phyloP scores from a whole-genome alignment of 345 rosid species.

The Adansonia digitata region DNA sequence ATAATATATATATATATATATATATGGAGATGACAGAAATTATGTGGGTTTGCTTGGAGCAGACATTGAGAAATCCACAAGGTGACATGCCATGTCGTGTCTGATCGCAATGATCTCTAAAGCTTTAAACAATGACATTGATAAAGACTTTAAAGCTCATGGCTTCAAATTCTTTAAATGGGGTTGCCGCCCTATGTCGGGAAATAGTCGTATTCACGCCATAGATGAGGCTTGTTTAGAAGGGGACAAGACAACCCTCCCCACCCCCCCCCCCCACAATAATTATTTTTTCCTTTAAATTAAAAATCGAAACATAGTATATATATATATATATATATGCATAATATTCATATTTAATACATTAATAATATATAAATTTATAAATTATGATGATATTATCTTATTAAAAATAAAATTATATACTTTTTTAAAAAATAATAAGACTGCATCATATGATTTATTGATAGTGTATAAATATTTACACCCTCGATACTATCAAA shows the following conservation, averaged over 20 bases:
- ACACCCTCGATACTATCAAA: too few relatives aligned
- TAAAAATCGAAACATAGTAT: not conserved
- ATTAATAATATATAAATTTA: too few relatives aligned
- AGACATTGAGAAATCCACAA: not conserved
- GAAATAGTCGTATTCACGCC: conserved; percentile 15
- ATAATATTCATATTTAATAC: too few relatives aligned
- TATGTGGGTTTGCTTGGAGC: not conserved
- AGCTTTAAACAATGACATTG: not conserved
- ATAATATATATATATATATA: not conserved
- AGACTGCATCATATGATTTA: too few relatives aligned
- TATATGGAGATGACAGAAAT: too few relatives aligned
- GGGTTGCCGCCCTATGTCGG: conserved; percentile 31
- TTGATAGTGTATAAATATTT: too few relatives aligned
- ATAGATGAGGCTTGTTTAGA: conserved; percentile 22
- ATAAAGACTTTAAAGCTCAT: not conserved
- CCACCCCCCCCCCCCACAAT: conserved; percentile 4
- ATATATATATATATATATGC: not conserved
- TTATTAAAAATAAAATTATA: too few relatives aligned
- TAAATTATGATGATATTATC: too few relatives aligned
- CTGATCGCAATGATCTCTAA: too few relatives aligned
- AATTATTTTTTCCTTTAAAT: not conserved
- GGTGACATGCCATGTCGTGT: not conserved
- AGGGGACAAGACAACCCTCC: conserved; percentile 38
- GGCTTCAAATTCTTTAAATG: conserved; percentile 20
- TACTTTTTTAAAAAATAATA: too few relatives aligned